These are phyloP conservation scores for Diaporthe vexans DNA, from an alignment of 2,329 filamentous ascomycete species.

Conservation along the genomic window DNA sequence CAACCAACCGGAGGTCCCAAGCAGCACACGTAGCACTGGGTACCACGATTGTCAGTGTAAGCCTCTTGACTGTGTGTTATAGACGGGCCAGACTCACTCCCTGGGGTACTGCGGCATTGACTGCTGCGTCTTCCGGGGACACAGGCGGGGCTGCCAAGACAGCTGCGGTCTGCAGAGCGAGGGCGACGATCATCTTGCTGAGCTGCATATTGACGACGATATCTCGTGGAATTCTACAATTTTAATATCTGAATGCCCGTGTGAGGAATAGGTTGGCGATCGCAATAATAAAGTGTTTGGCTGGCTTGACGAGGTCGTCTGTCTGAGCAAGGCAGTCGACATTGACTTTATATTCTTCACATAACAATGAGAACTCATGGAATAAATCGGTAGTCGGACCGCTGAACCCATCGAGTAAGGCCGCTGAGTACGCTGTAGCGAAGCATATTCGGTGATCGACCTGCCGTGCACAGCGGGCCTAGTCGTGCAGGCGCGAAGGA, in stretches of 20 bases:
- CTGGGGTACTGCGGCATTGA: slow-evolving; percentile 31
- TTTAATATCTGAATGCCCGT: no score
- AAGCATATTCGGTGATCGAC: neutral
- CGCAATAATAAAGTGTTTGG: neutral
- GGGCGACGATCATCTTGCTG: neutral
- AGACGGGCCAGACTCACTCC: neutral
- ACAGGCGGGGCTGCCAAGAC: slow-evolving; percentile 16
- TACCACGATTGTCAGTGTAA: neutral
- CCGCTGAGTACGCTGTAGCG: neutral
- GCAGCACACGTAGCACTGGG: slow-evolving; percentile 12
- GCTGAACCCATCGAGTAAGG: slow-evolving; percentile 4
- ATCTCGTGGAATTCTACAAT: neutral
- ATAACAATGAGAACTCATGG: neutral
- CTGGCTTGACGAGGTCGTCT: no score
- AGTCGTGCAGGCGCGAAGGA: slow-evolving; percentile 19
- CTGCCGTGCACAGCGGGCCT: neutral
- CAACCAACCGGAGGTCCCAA: neutral
- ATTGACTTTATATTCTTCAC: neutral
- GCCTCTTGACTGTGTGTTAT: rapidly evolving
- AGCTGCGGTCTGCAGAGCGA: slow-evolving; percentile 8
- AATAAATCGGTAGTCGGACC: slow-evolving; percentile 3
- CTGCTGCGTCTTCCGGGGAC: slow-evolving; percentile 3
- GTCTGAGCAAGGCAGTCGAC: neutral
- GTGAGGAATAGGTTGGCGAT: rapidly evolving
- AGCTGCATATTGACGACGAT: neutral